phyloP scores from a whole-genome alignment of 805 yeast genomes.

The Hanseniaspora taiwanica region DNA sequence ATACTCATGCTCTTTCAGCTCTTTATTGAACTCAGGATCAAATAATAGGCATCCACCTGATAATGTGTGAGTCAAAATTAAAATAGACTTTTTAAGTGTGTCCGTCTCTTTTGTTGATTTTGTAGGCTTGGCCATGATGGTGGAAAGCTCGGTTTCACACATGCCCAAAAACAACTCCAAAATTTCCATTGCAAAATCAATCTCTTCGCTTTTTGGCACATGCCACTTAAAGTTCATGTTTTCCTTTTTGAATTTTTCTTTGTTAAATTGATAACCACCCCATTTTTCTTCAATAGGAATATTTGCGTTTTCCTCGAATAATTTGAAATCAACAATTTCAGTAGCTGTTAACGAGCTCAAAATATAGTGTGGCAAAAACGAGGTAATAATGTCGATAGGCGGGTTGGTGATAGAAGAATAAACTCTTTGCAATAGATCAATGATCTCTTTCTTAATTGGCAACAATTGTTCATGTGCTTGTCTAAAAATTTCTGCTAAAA shows the following conservation, averaged over 20 bases:
- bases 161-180: conserved; percentile 37
- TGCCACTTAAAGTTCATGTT: conserved; percentile 63
- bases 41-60: conserved; percentile 62
- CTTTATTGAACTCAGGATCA: conserved; percentile 54
- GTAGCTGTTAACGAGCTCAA: conserved; percentile 51
- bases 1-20: conserved; percentile 9
- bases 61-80: conserved; percentile 43
- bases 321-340: conserved; percentile 41
- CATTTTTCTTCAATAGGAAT: conserved; percentile 36
- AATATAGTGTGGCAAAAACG: conserved; percentile 55
- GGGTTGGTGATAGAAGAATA: conserved; percentile 30
- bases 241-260: conserved; percentile 32
- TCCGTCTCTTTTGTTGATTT: conserved; percentile 27
- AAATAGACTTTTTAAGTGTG: conserved; percentile 38
- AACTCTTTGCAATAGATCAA: conserved; percentile 22
- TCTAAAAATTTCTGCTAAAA: conserved; percentile 57
- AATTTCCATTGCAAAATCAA: conserved; percentile 46
- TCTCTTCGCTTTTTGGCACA: conserved; percentile 42
- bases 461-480: conserved; percentile 47
- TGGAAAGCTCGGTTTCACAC: conserved; percentile 31
- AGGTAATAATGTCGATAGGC: conserved; percentile 41
- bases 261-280: conserved; percentile 62
- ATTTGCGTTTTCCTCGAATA: conserved; percentile 34
- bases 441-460: conserved; percentile 31
- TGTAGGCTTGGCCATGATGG: conserved; percentile 13